These are phyloP conservation scores for Fusarium sp. DNA, from an alignment of 2,329 filamentous ascomycete species.

Conservation along the genomic window DNA sequence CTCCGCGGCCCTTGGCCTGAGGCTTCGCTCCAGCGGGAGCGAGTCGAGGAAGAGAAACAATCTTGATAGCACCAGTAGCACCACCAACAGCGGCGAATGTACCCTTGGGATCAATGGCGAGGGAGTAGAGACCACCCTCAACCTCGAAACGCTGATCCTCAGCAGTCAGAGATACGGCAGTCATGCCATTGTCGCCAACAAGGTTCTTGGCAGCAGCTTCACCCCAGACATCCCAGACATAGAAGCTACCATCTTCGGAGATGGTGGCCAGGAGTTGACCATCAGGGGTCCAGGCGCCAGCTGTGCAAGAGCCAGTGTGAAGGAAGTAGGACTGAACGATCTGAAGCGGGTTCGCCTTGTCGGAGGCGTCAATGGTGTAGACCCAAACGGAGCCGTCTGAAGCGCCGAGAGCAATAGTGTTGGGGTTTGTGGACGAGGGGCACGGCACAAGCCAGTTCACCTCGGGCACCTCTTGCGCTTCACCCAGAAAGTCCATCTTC, in stretches of 20 bases:
- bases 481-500: conserved; percentile 73
- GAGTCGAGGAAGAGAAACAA: conserved; percentile 83
- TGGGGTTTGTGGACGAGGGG: conserved; percentile 76
- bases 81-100: conserved; percentile 88
- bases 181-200: conserved; percentile 64
- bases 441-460: conserved; percentile 90
- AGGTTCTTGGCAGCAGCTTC: conserved; percentile 72
- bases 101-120: conserved; percentile 84
- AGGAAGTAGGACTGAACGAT: conserved; percentile 94
- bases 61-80: conserved; percentile 85
- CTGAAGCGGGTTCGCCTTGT: conserved; percentile 71
- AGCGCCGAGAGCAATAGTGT: conserved; percentile 88
- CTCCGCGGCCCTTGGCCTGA: conserved; percentile 43
- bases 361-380: conserved; percentile 81
- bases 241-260: conserved; percentile 87
- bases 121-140: conserved; percentile 89
- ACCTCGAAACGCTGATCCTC: conserved; percentile 92
- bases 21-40: conserved; percentile 41
- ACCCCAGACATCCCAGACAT: conserved; percentile 93
- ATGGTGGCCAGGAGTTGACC: conserved; percentile 89
- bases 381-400: conserved; percentile 96
- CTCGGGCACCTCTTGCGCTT: conserved; percentile 91
- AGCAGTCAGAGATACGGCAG: conserved; percentile 81
- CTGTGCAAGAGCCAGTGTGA: conserved; percentile 87
- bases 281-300: conserved; percentile 90